These are phyloP conservation scores for Alternaria sp. DNA, from an alignment of 2,329 filamentous ascomycete genomes.

Conservation along the genomic window DNA sequence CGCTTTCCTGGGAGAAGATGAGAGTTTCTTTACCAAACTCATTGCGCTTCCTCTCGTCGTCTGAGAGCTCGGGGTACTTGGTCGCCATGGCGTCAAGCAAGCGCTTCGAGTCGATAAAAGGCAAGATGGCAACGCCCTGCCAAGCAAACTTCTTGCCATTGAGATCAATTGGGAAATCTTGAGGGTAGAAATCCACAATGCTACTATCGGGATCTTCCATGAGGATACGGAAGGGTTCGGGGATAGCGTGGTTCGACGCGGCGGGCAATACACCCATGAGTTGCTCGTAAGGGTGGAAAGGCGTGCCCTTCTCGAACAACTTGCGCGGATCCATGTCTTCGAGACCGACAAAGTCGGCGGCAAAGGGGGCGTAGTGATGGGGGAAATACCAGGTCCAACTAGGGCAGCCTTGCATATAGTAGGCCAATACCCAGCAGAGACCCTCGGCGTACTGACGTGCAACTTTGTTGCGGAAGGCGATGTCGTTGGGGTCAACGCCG, in stretches of 20 bases:
- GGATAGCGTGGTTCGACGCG: conserved; percentile 89
- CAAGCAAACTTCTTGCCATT: conserved; percentile 99
- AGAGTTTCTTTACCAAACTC: conserved; percentile 80
- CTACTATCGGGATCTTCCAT: conserved; percentile 90
- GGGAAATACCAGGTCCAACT: conserved; percentile 99
- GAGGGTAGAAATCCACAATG: conserved; percentile 97
- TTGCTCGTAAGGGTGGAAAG: conserved; percentile 94
- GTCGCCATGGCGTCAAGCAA: conserved; percentile 82
- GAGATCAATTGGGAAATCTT: conserved; percentile 89
- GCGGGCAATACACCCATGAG: conserved; percentile 97
- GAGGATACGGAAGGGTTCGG: conserved; percentile 84
- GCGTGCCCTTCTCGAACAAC: conserved; percentile 81
- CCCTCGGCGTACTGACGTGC: conserved; percentile 93
- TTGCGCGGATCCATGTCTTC: conserved; percentile 73
- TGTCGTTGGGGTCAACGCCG: conserved; percentile 78
- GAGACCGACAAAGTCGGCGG: conserved; percentile 89
- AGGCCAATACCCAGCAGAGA: conserved; percentile 91
- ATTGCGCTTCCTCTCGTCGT: conserved; percentile 82
- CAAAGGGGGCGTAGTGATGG: conserved; percentile 97
- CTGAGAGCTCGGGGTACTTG: conserved; percentile 80
- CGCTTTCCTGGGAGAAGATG: conserved; percentile 82
- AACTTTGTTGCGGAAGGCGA: conserved; percentile 87
- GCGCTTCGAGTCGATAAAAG: conserved; percentile 93
- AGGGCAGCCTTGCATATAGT: conserved; percentile 98
- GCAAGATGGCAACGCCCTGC: conserved; percentile 92